A percentile compares a stretch with the other conserved stretches of the same genome.
Evolutionary conservation across 2,329 filamentous ascomycete genomes (phyloP).

Genomic region (Rhexocercosporidium sp.): DNA sequence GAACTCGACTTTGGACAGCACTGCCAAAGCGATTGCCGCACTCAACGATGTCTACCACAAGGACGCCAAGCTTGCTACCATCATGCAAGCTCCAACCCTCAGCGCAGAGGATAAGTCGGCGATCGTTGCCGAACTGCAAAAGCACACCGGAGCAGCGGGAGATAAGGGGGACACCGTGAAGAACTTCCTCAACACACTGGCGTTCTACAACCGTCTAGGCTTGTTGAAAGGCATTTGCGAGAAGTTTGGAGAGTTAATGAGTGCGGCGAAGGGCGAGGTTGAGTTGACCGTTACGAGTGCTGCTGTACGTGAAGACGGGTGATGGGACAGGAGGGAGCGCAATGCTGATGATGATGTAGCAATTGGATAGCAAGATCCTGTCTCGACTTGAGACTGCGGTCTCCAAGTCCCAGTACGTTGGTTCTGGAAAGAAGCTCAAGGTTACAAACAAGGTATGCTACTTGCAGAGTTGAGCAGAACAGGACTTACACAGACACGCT

Average conservation of each 20-base stretch:
- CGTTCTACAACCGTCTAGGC: conserved; percentile 94
- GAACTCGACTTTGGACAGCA: conserved; percentile 81
- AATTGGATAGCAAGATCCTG: conserved; percentile 87
- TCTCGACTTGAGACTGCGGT: conserved; percentile 85
- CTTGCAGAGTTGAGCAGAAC: not conserved
- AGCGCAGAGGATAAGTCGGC: conserved; percentile 78
- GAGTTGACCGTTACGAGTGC: conserved; percentile 92
- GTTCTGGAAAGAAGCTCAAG: conserved; percentile 96
- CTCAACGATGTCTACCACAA: conserved; percentile 77
- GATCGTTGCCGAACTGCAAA: conserved; percentile 87
- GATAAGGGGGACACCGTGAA: conserved; percentile 82
- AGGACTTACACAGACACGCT: conserved; percentile 12
- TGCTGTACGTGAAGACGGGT: conserved; percentile 63
- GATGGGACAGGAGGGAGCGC: not conserved
- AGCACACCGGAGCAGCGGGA: conserved; percentile 68
- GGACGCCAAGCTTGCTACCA: conserved; percentile 78
- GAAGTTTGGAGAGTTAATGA: conserved; percentile 88
- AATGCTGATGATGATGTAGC: conserved; percentile 51
- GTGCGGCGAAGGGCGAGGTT: conserved; percentile 88
- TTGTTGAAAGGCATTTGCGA: conserved; percentile 80
- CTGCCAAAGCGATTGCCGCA: conserved; percentile 76
- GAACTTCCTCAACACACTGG: conserved; percentile 90
- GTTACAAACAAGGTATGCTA: conserved; percentile 79
- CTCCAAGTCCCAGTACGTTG: conserved; percentile 85
- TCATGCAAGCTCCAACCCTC: conserved; percentile 84